Base-by-base conservation (phyloP, 306 rosid species). In the Citrullus amarus region DNA sequence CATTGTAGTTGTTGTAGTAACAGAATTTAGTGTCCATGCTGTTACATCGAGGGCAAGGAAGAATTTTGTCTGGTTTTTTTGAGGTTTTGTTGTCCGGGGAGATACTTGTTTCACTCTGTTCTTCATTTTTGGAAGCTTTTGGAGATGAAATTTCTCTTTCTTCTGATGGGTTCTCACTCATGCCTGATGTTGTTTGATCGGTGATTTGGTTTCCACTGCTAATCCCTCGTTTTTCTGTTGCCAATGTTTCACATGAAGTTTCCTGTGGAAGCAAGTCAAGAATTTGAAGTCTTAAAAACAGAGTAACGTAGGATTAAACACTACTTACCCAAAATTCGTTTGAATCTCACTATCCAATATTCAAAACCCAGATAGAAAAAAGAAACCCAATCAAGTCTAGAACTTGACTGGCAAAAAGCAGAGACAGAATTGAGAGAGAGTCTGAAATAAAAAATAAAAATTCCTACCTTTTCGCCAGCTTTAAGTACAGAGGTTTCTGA, bases 11-110 rank as follows among this genome's bases (percentile, higher is more conserved):
- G 78, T 93, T 93, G 81, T 79, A 91, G 83, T 93, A 93, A 72
- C 98, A 93, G 70, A 93, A 93, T 66, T 93, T 93, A 46, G 98
- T 93, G 83, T 91, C 97, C 89, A 77, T 90, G 88, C 97, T 93
- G 77, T 88, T 87, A 84, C 98, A 93, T 48, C 98, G 87, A 0
- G 98, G 98, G 79, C 98, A 93, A 17, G 90, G 88, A 22, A 90
- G 85, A 51, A 93, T 84, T 81, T 86, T 88, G 85, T 91, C 92
- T 34, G 97, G 96, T 81, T 91, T 93, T 82, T 86, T 91, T n/a
- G 53, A 80, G 57, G 88, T 82, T 73, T 86, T 87, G 79, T 90
- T 86, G 79, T 90, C 81, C 25, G 88, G 82, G 32, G 39, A 57
- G 16, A 14, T 77, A 79, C 90, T 81, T 11, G 85, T 79, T 55